phyloP scores from a whole-genome alignment of 352 stramenopile genomes.

The Phytophthora pistaciae region DNA sequence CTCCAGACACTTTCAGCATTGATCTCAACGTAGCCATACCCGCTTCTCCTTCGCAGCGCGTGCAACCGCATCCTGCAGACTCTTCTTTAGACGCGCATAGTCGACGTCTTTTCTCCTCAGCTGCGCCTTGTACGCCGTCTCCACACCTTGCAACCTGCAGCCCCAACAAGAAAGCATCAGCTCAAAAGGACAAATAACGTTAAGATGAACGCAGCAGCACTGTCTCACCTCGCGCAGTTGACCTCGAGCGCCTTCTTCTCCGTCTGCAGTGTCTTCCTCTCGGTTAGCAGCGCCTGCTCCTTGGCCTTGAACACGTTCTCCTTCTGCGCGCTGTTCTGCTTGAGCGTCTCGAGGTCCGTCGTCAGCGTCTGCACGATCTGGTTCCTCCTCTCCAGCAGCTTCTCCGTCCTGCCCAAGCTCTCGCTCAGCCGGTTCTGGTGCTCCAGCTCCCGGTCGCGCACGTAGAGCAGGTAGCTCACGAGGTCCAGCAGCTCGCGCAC shows the following conservation, averaged over 20 bases:
- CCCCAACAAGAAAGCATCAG: constrained; percentile 4
- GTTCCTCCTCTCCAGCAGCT: constrained; percentile 63
- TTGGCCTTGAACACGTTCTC: constrained; percentile 75
- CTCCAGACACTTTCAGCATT: not conserved
- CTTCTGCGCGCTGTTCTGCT: constrained; percentile 60
- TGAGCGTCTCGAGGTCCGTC: constrained; percentile 55
- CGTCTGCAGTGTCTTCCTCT: constrained; percentile 61
- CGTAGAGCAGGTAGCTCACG: constrained; percentile 72
- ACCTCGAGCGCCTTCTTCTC: constrained; percentile 81
- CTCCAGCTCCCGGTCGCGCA: constrained; percentile 60
- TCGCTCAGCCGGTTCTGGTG: constrained; percentile 66
- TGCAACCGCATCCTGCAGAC: constrained; percentile 59
- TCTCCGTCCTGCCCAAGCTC: constrained; percentile 47
- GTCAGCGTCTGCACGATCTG: constrained; percentile 54
- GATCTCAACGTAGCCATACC: constrained; percentile 27
- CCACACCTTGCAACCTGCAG: constrained; percentile 69
- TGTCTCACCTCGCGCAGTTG: constrained; percentile 57
- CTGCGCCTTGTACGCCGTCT: constrained; percentile 81
- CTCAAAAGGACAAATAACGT: not conserved
- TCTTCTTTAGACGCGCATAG: constrained; percentile 80
- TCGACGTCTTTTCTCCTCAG: constrained; percentile 79
- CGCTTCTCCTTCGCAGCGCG: constrained; percentile 67
- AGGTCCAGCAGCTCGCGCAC: constrained; percentile 75
- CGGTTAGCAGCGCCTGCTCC: constrained; percentile 54
- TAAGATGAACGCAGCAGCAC: not conserved